These are phyloP conservation scores for Hypholoma sublateritium DNA, from an alignment of 768 basidiomycete genomes.

Conservation along the genomic window DNA sequence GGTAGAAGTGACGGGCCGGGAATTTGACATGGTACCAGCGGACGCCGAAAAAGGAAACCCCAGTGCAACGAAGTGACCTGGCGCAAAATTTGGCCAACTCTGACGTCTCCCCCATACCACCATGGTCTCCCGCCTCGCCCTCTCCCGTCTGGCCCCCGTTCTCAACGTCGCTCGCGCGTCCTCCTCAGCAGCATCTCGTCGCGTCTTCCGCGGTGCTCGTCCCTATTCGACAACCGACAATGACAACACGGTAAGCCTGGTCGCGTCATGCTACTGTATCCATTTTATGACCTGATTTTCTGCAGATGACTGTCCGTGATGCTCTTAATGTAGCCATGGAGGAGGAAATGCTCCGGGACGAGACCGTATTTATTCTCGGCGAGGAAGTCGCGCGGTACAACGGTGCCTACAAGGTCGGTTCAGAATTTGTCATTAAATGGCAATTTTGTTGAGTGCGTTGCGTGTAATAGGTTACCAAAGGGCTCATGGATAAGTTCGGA, in stretches of 20 bases:
- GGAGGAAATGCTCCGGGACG: slow-evolving; percentile 98
- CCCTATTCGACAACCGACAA: slow-evolving; percentile 61
- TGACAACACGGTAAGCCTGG: slow-evolving; percentile 41
- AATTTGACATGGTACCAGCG: slow-evolving; percentile 9
- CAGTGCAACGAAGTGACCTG: slow-evolving; percentile 25
- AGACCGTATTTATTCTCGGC: slow-evolving; percentile 91
- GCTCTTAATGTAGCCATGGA: slow-evolving; percentile 98
- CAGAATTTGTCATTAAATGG: slow-evolving; percentile 1
- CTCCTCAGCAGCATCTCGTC: slow-evolving; percentile 40
- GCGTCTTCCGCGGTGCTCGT: slow-evolving; percentile 45
- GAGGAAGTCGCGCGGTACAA: slow-evolving; percentile 99
- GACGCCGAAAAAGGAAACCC: slow-evolving; percentile 27
- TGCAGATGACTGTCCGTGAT: slow-evolving; percentile 95
- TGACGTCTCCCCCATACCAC: slow-evolving; percentile 30
- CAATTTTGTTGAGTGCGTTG: slow-evolving; percentile 9
- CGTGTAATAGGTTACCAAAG: slow-evolving; percentile 83
- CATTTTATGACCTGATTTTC: not conserved
- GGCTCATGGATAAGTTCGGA: slow-evolving; percentile 97
- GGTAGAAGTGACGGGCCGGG: not conserved
- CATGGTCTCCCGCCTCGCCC: slow-evolving; percentile 65
- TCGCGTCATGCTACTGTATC: slow-evolving; percentile 19
- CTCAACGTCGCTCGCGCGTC: slow-evolving; percentile 51
- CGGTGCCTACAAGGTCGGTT: slow-evolving; percentile 87
- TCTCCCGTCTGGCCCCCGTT: slow-evolving; percentile 64
- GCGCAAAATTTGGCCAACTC: slow-evolving; percentile 23